These are phyloP conservation scores for Dentipellis fragilis DNA, from an alignment of 768 basidiomycete genomes.

Conservation along the genomic window DNA sequence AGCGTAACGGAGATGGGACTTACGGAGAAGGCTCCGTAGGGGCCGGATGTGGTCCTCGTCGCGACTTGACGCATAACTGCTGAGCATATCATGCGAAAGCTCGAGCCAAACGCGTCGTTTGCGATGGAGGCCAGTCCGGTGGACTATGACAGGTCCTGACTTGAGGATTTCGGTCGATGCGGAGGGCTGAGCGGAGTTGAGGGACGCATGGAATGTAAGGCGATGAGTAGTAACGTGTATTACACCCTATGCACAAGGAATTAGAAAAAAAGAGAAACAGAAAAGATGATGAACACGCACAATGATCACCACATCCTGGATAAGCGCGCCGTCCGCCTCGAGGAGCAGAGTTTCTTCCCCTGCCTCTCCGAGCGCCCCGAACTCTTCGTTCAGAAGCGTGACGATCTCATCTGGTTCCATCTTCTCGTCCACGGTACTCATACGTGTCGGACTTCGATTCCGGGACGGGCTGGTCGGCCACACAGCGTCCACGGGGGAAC, in stretches of 20 bases:
- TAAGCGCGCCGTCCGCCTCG: constrained; percentile 41
- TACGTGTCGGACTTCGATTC: not conserved
- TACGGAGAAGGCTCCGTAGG: constrained; percentile 40
- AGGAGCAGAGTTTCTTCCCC: constrained; percentile 40
- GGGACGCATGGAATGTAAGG: constrained; percentile 52
- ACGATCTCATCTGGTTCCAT: constrained; percentile 40
- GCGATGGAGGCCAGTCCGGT: constrained; percentile 32
- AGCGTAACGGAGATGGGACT: constrained; percentile 14
- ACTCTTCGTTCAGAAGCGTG: constrained; percentile 42
- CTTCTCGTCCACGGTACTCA: constrained; percentile 15
- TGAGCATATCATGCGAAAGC: constrained; percentile 49
- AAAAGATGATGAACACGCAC: constrained; percentile 21
- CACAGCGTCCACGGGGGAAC: constrained; percentile 17
- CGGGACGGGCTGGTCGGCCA: constrained; percentile 3
- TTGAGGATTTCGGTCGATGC: constrained; percentile 30
- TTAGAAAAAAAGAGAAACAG: constrained; percentile 5
- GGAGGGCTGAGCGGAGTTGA: constrained; percentile 36
- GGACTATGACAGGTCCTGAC: constrained; percentile 39
- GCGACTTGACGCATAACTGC: constrained; percentile 43
- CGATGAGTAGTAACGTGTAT: constrained; percentile 59
- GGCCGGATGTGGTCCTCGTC: constrained; percentile 48
- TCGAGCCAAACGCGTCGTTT: constrained; percentile 53
- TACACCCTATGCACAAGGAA: constrained; percentile 30
- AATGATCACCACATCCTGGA: constrained; percentile 39
- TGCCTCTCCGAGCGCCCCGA: constrained; percentile 38